A percentile compares a stretch with the other conserved stretches of the same genome.
Conservation (phyloP, 805 yeast species). For the Wickerhamomyces hampshirensis region DNA sequence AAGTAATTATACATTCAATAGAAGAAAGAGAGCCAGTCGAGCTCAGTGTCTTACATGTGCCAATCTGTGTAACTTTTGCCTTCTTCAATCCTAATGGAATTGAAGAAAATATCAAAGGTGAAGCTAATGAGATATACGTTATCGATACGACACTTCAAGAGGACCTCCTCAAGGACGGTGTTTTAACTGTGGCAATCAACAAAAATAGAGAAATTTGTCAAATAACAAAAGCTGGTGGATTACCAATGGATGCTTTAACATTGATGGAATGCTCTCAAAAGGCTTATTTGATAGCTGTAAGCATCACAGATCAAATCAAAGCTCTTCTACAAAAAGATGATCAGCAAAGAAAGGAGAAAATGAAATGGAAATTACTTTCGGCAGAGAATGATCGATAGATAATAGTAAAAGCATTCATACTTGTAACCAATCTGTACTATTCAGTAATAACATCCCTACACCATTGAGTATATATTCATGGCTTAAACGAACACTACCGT, state of each 20-base stretch:
- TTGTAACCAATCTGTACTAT: too few species aligned
- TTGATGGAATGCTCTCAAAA: constrained; percentile 64
- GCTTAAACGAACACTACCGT: too few species aligned
- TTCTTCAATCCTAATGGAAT: constrained; percentile 65
- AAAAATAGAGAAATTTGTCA: constrained; percentile 91
- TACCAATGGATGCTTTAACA: constrained; percentile 68
- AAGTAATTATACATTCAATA: constrained; percentile 60
- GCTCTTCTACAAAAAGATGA: constrained; percentile 33
- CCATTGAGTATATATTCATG: too few species aligned
- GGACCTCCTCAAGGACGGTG: constrained; percentile 72
- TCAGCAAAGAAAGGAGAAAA: constrained; percentile 17
- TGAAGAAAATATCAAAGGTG: constrained; percentile 70
- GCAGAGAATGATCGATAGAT: constrained; percentile 23
- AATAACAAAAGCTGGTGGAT: constrained; percentile 84
- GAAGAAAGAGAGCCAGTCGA: constrained; percentile 86
- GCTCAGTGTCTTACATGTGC: constrained; percentile 80
- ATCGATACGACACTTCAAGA: constrained; percentile 78
- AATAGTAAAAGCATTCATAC: too few species aligned
- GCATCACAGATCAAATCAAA: constrained; percentile 60
- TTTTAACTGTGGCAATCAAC: constrained; percentile 79
- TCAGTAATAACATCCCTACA: too few species aligned
- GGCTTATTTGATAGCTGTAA: constrained; percentile 61
- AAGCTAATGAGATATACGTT: constrained; percentile 53
- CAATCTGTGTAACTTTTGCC: constrained; percentile 86
- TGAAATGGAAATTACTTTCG: constrained; percentile 21